These are phyloP conservation scores for Durusdinium trenchii DNA, from an alignment of 73 alveolate species.

Conservation along the genomic window DNA sequence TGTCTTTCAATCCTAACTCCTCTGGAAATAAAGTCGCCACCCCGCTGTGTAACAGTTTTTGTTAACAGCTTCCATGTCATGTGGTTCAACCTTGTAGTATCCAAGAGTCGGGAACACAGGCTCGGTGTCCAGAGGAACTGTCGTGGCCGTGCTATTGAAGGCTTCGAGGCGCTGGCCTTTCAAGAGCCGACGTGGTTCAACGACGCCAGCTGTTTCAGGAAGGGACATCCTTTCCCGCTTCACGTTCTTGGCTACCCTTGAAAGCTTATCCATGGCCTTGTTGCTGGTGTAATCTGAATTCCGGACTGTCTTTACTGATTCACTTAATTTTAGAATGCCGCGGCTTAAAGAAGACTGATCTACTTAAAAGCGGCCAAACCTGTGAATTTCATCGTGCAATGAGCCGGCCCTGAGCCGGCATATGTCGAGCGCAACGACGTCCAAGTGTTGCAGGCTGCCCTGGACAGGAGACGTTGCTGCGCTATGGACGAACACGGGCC, in stretches of 20 bases:
- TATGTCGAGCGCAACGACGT: neutral
- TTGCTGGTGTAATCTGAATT: neutral
- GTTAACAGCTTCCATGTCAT: neutral
- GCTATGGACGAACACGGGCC: neutral
- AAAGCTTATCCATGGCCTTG: neutral
- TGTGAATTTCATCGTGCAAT: neutral
- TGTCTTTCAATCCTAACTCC: neutral
- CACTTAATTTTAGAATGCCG: neutral
- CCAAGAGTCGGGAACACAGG: neutral
- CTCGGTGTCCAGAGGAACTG: neutral
- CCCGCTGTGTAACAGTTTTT: slow-evolving; percentile 4
- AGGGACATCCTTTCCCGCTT: slow-evolving; percentile 13
- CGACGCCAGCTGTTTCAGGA: slow-evolving; percentile 6
- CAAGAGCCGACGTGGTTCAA: neutral
- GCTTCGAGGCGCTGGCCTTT: neutral
- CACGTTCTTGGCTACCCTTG: neutral
- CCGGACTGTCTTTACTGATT: neutral
- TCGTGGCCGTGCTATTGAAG: neutral
- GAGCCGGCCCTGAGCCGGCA: slow-evolving; percentile 10
- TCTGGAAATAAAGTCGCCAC: neutral
- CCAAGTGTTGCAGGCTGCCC: neutral
- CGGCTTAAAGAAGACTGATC: neutral
- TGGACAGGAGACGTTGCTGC: neutral
- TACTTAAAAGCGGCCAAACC: slow-evolving; percentile 22
- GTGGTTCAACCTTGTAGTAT: neutral